Evolutionary conservation across 2,329 filamentous ascomycete genomes (phyloP).

Genomic region (Elsinoe batatas): DNA sequence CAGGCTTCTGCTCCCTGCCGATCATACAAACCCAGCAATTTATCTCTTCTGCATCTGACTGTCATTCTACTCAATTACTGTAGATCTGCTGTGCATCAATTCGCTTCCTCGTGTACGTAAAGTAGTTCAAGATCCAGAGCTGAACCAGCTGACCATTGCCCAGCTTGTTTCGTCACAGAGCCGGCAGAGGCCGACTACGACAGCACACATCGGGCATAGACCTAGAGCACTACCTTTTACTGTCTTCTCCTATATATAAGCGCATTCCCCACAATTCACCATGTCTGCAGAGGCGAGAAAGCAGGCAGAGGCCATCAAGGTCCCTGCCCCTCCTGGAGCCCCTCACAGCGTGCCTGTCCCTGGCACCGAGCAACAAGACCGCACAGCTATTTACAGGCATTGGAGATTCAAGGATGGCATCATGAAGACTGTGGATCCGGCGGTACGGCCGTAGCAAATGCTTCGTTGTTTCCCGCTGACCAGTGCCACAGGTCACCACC

Average conservation of each 20-base stretch:
- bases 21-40: slow-evolving; percentile 6
- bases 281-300: slow-evolving; percentile 7
- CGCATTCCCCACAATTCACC: not conserved
- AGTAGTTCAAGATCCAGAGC: not conserved
- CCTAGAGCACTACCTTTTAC: not conserved
- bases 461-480: not conserved
- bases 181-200: not conserved
- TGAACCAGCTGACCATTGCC: not conserved
- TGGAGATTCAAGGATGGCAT: slow-evolving; percentile 66
- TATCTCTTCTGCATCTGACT: not conserved
- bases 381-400: slow-evolving; percentile 71
- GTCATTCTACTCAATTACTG: not conserved
- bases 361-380: slow-evolving; percentile 61
- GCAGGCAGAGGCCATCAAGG: slow-evolving; percentile 33
- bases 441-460: slow-evolving; percentile 17
- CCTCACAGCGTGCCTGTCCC: slow-evolving; percentile 73
- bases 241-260: not conserved
- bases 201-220: not conserved
- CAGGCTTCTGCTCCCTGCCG: not conserved
- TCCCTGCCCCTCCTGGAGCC: slow-evolving; percentile 59
- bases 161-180: slow-evolving; percentile 1
- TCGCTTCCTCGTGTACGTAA: too few species aligned
- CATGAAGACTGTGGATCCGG: slow-evolving; percentile 62
- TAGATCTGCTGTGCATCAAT: not conserved
- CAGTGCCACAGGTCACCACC: slow-evolving; percentile 45